Percentiles rank a stretch among this genome's conserved stretches.
phyloP scores from a whole-genome alignment of 2,329 filamentous ascomycete species.

The Thermothelomyces thermophilus region DNA sequence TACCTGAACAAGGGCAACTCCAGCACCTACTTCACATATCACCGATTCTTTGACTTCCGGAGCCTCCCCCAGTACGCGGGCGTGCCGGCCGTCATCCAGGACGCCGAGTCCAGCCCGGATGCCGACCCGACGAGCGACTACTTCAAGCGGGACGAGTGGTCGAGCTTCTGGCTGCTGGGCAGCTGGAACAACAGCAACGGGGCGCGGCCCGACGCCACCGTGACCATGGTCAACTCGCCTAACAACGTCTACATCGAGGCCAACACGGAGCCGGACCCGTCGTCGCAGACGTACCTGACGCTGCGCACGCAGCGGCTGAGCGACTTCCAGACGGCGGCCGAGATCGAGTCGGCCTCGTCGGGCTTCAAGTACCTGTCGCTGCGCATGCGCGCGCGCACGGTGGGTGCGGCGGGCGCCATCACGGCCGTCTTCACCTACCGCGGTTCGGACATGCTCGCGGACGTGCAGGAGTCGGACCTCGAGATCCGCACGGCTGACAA shows the following conservation, averaged over 20 bases:
- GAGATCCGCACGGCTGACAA: constrained; percentile 46
- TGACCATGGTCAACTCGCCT: constrained; percentile 37
- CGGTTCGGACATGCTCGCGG: constrained; percentile 30
- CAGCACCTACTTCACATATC: constrained; percentile 38
- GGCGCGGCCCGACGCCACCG: constrained; percentile 25
- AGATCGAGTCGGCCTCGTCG: constrained; percentile 37
- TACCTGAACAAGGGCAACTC: constrained; percentile 42
- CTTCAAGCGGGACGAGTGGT: constrained; percentile 35
- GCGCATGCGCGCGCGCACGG: constrained; percentile 46
- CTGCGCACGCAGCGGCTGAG: constrained; percentile 40
- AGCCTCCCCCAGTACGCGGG: constrained; percentile 35
- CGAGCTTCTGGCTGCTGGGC: constrained; percentile 33
- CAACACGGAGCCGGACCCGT: constrained; percentile 36
- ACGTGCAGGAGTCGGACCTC: constrained; percentile 46
- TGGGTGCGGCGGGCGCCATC: constrained; percentile 42
- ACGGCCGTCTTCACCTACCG: constrained; percentile 50
- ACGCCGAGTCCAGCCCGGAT: constrained; percentile 25
- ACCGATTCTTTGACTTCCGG: constrained; percentile 47
- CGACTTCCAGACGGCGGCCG: constrained; percentile 41
- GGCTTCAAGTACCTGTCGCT: constrained; percentile 38
- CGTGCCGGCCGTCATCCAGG: constrained; percentile 30
- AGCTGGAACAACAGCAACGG: constrained; percentile 35
- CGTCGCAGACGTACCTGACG: constrained; percentile 41
- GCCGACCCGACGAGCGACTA: constrained; percentile 34
- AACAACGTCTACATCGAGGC: constrained; percentile 43